Conservation (phyloP, 805 yeast species). For the Saccharomycopsis sp. region DNA sequence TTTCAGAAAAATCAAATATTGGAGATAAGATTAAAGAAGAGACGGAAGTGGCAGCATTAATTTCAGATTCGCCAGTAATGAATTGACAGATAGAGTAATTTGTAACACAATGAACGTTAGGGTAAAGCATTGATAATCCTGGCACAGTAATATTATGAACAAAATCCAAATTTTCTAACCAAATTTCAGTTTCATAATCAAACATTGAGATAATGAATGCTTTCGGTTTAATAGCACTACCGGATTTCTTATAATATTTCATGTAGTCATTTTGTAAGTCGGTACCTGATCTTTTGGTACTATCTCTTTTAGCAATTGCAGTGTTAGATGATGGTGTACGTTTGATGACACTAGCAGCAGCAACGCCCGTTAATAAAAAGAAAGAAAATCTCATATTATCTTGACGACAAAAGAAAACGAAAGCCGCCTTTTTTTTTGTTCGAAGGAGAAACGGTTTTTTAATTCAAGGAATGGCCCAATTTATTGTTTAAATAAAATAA, state of each 20-base stretch:
- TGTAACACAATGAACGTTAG: constrained; percentile 46
- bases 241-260: constrained; percentile 8
- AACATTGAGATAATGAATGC: constrained; percentile 52
- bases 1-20: constrained; percentile 47
- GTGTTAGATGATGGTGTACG: neutral
- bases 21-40: constrained; percentile 49
- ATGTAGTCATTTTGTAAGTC: constrained; percentile 4
- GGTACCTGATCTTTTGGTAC: neutral
- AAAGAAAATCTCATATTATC: constrained; percentile 25
- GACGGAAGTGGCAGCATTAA: constrained; percentile 56
- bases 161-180: constrained; percentile 43
- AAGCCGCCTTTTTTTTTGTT: too few relatives aligned
- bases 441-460: too few relatives aligned
- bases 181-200: constrained; percentile 43
- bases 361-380: constrained; percentile 1
- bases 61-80: constrained; percentile 65
- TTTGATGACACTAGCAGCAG: neutral
- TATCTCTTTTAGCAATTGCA: neutral
- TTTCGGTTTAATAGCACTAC: constrained; percentile 35
- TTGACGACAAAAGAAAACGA: too few relatives aligned
- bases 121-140: constrained; percentile 58
- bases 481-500: too few relatives aligned
- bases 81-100: constrained; percentile 51
- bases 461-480: too few relatives aligned
- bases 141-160: constrained; percentile 52